A percentile compares a stretch with the other conserved stretches of the same genome.
Conservation (phyloP, 805 yeast genomes). For the Sugiyamaella qingdaonensis region DNA sequence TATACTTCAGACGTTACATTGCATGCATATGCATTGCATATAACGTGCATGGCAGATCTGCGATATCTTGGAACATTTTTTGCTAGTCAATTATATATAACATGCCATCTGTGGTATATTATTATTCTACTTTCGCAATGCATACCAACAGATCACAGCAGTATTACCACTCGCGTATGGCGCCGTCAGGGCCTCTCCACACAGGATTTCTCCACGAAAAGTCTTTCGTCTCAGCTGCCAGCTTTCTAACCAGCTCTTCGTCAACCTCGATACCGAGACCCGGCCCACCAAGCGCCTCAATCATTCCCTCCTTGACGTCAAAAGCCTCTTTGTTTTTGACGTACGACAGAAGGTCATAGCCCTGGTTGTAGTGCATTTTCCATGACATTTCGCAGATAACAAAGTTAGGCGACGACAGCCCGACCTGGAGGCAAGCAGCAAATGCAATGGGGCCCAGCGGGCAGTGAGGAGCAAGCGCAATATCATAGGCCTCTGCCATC, state of each 20-base stretch:
- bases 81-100: too few relatives aligned
- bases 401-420: constrained; percentile 24
- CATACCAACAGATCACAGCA: too few relatives aligned
- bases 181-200: constrained; percentile 29
- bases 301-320: constrained; percentile 25
- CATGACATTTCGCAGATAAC: constrained; percentile 29
- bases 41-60: too few relatives aligned
- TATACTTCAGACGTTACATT: too few relatives aligned
- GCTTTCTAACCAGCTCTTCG: constrained; percentile 25
- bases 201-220: constrained; percentile 30
- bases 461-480: constrained; percentile 32
- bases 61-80: too few relatives aligned
- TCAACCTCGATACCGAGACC: constrained; percentile 30
- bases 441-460: constrained; percentile 32
- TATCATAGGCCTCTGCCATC: constrained; percentile 31
- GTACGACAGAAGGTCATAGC: constrained; percentile 26
- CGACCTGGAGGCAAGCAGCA: constrained; percentile 30
- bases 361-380: constrained; percentile 29
- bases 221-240: constrained; percentile 16
- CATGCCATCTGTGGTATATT: too few relatives aligned
- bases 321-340: constrained; percentile 24
- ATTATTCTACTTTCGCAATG: too few relatives aligned
- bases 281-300: constrained; percentile 24
- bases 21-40: too few relatives aligned
- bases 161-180: constrained; percentile 27